Percentiles rank a stretch among this genome's conserved stretches.
phyloP scores from a whole-genome alignment of 2,329 filamentous ascomycete species.

The Ophiobolus disseminans region DNA sequence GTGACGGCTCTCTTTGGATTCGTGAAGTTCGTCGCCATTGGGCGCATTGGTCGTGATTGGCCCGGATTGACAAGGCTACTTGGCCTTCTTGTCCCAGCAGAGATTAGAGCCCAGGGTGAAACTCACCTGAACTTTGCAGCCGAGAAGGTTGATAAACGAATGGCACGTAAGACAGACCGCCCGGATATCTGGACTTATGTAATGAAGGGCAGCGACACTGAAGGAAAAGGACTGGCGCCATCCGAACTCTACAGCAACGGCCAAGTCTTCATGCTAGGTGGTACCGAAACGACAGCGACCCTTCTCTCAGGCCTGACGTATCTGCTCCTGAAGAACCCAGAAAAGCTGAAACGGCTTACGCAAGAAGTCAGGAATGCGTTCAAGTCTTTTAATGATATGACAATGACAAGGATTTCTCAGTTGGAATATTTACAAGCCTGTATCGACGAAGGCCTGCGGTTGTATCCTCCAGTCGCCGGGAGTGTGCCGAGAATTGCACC shows the following conservation, averaged over 20 bases:
- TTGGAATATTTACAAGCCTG: conserved; percentile 52
- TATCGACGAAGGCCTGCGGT: conserved; percentile 53
- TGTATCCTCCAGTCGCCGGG: conserved; percentile 53
- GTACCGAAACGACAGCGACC: conserved; percentile 39
- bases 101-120: conserved; percentile 12
- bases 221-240: conserved; percentile 14
- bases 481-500: conserved; percentile 40
- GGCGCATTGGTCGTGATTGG: conserved; percentile 10
- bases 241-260: conserved; percentile 40
- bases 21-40: conserved; percentile 12
- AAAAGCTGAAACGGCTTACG: conserved; percentile 20
- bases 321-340: conserved; percentile 27
- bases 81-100: conserved; percentile 7
- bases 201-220: conserved; percentile 27
- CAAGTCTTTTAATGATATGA: conserved; percentile 21
- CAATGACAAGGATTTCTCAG: conserved; percentile 19
- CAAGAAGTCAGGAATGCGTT: conserved; percentile 30
- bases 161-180: conserved; percentile 27
- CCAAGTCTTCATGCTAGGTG: conserved; percentile 33
- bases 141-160: conserved; percentile 28
- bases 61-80: conserved; percentile 15
- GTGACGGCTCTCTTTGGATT: conserved; percentile 27
- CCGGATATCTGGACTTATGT: conserved; percentile 51
- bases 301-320: conserved; percentile 36
- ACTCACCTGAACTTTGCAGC: conserved; percentile 18